Percentiles rank a stretch among this genome's conserved stretches.
Evolutionary conservation across 208 protist genomes (phyloP).

Genomic region (Trypanosoma conorhini): DNA sequence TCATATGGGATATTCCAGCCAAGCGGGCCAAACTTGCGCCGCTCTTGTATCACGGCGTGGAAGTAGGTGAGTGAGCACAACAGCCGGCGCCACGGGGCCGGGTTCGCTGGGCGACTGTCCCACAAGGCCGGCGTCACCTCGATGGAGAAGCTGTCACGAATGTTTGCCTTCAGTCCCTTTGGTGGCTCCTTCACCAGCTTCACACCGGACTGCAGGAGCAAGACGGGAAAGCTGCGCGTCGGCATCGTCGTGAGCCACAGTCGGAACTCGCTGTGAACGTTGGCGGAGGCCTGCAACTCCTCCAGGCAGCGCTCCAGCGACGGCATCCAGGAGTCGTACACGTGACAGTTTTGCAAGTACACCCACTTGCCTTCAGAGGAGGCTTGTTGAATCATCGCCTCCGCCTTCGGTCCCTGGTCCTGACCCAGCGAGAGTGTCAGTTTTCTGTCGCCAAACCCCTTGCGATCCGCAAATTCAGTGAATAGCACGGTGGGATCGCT

Average conservation of each 20-base stretch:
- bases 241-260: conserved; percentile 98
- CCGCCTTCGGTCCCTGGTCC: conserved; percentile 93
- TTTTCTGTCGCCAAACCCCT: conserved; percentile 88
- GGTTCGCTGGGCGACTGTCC: conserved; percentile 80
- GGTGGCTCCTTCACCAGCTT: conserved; percentile 98
- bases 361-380: conserved; percentile 92
- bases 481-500: conserved; percentile 95
- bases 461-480: conserved; percentile 92
- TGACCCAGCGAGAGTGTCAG: conserved; percentile 95
- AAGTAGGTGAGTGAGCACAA: conserved; percentile 96
- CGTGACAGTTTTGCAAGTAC: conserved; percentile 96
- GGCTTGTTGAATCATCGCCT: conserved; percentile 86
- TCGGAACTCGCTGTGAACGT: conserved; percentile 92
- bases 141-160: conserved; percentile 83
- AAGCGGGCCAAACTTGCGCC: conserved; percentile 94
- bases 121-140: conserved; percentile 78
- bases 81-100: conserved; percentile 90
- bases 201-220: conserved; percentile 95
- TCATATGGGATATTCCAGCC: conserved; percentile 97
- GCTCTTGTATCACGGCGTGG: conserved; percentile 94
- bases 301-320: conserved; percentile 92
- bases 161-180: conserved; percentile 95
- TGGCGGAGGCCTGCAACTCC: conserved; percentile 53
- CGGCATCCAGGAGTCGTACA: conserved; percentile 95
- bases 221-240: conserved; percentile 89